Evolutionary conservation across 352 stramenopile genomes (phyloP).

Genomic region (Globisporangium canariense): DNA sequence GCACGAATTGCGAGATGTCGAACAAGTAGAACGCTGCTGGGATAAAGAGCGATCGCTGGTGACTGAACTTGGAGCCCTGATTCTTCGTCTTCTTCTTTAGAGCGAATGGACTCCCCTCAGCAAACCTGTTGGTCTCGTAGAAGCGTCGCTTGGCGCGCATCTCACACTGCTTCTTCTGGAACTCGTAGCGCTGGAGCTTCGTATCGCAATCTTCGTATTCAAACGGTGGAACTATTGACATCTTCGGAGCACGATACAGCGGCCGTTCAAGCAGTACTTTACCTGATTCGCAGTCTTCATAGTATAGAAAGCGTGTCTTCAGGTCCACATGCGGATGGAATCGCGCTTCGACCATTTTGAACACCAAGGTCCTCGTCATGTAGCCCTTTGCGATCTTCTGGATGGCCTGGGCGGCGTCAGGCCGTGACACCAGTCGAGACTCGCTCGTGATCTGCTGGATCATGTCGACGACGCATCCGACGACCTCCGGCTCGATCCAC

Average conservation of each 20-base stretch:
- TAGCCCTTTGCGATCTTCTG: slow-evolving; percentile 48
- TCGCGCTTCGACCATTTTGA: slow-evolving; percentile 30
- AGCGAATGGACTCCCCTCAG: background rate
- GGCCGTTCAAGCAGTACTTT: slow-evolving; percentile 41
- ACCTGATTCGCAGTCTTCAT: slow-evolving; percentile 36
- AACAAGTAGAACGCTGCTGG: slow-evolving; percentile 41
- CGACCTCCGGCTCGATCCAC: slow-evolving; percentile 58
- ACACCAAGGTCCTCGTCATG: slow-evolving; percentile 34
- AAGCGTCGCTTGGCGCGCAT: slow-evolving; percentile 44
- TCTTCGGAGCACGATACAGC: slow-evolving; percentile 28
- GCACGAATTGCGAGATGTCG: slow-evolving; percentile 36
- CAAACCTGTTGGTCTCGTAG: slow-evolving; percentile 25
- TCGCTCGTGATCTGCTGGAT: slow-evolving; percentile 29
- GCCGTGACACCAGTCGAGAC: slow-evolving; percentile 27
- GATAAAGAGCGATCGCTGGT: slow-evolving; percentile 23
- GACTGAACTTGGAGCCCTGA: background rate
- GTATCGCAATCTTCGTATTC: slow-evolving; percentile 38
- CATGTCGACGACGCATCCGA: slow-evolving; percentile 45
- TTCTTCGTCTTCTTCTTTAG: background rate
- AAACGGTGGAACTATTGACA: slow-evolving; percentile 33
- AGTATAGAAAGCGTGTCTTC: slow-evolving; percentile 56
- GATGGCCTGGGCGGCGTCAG: slow-evolving; percentile 55
- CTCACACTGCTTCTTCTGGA: slow-evolving; percentile 33
- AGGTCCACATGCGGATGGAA: slow-evolving; percentile 41
- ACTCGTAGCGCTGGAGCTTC: slow-evolving; percentile 44